Conservation (phyloP, 441 rosid species). For the Breynia disticha region DNA sequence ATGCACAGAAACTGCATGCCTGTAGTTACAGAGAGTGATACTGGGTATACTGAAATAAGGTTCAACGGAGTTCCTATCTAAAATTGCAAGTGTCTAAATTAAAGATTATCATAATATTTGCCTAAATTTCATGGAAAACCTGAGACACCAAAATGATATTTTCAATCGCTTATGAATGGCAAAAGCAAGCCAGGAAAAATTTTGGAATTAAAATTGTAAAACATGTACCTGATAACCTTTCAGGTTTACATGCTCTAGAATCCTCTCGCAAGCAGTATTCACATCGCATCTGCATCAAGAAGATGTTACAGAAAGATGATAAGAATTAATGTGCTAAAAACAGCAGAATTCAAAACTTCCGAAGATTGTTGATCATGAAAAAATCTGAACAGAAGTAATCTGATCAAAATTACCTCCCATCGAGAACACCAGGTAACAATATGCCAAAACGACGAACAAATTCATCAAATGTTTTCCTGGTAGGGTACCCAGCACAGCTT, state of each 20-base stretch:
- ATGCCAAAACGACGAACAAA: constrained; percentile 61
- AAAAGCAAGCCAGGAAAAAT: neutral
- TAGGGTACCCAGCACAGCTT: constrained; percentile 97
- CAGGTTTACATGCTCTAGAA: constrained; percentile 65
- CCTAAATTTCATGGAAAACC: no score
- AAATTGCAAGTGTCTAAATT: no score
- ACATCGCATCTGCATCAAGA: constrained; percentile 41
- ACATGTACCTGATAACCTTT: constrained; percentile 78
- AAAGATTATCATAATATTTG: no score
- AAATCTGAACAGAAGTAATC: neutral
- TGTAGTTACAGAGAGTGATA: no score
- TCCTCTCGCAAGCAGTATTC: constrained; percentile 60
- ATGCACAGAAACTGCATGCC: no score
- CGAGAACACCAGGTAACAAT: constrained; percentile 44
- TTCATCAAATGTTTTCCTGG: constrained; percentile 72
- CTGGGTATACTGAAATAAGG: no score
- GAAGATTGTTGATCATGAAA: neutral
- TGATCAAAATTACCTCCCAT: constrained; percentile 42
- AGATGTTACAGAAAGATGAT: neutral
- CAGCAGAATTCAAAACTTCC: constrained; percentile 10
- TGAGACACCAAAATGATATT: no score
- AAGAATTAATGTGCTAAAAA: constrained; percentile 10
- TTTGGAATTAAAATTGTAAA: neutral
- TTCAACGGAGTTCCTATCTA: no score
- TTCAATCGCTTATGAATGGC: neutral